phyloP scores from a whole-genome alignment of 2,329 filamentous ascomycete species.

The Corniculantispora saksenae region DNA sequence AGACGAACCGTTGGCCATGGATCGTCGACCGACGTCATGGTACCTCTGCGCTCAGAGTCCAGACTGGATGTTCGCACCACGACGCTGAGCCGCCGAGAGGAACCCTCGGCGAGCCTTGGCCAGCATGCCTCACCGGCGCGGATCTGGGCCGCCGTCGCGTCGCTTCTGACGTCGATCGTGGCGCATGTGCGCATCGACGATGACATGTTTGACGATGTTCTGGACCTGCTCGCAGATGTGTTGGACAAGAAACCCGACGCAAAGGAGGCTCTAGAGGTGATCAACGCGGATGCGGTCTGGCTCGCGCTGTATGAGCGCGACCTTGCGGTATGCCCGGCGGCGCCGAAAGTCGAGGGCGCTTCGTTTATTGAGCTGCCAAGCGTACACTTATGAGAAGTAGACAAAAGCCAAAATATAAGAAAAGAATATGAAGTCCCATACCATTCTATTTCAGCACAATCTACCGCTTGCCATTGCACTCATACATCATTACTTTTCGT shows the following conservation, averaged over 20 bases:
- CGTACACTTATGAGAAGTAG: background rate
- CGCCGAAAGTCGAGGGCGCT: conserved; percentile 45
- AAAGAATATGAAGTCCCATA: background rate
- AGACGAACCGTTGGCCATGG: conserved; percentile 19
- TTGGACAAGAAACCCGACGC: conserved; percentile 50
- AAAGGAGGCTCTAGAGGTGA: conserved; percentile 57
- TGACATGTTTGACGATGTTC: conserved; percentile 69
- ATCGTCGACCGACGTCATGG: conserved; percentile 28
- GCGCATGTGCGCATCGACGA: conserved; percentile 65
- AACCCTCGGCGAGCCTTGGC: conserved; percentile 45
- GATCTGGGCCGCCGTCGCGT: conserved; percentile 64
- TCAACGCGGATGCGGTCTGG: conserved; percentile 80
- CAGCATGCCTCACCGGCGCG: conserved; percentile 62
- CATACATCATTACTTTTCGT: background rate
- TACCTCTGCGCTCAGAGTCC: conserved; percentile 33
- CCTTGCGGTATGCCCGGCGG: conserved; percentile 36
- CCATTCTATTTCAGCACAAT: conserved; percentile 6
- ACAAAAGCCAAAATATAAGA: background rate
- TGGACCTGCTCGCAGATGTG: conserved; percentile 60
- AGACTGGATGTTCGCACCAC: conserved; percentile 2
- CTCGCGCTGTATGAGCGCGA: conserved; percentile 56
- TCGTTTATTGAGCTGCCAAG: conserved; percentile 17
- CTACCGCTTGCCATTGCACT: background rate
- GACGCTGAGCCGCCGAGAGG: conserved; percentile 1
- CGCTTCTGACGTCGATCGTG: conserved; percentile 62